Conservation (phyloP, 495 filamentous ascomycete genomes). For the Geoglossum glabrum region DNA sequence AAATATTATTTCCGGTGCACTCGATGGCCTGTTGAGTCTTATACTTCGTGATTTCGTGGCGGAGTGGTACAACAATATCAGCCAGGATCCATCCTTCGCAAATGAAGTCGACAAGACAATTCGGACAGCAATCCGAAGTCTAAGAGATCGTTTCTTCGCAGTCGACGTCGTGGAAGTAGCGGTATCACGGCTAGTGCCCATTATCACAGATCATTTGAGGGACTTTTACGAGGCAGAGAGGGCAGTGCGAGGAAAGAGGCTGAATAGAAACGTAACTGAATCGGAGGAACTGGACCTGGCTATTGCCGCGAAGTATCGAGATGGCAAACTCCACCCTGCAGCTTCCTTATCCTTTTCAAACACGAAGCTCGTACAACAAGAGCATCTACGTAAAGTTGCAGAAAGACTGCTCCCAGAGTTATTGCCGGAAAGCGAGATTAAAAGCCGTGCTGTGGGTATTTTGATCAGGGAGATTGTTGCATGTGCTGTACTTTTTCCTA, state of each 20-base stretch:
- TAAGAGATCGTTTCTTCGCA: constrained; percentile 46
- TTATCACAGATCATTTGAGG: constrained; percentile 76
- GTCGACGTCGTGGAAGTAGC: constrained; percentile 65
- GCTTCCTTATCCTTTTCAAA: constrained; percentile 67
- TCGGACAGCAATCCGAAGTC: constrained; percentile 46
- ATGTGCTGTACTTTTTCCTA: constrained; percentile 53
- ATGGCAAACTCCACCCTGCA: constrained; percentile 77
- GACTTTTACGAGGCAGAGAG: constrained; percentile 85
- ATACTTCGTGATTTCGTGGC: constrained; percentile 70
- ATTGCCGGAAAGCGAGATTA: constrained; percentile 50
- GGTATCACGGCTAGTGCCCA: constrained; percentile 64
- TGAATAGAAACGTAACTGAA: constrained; percentile 81
- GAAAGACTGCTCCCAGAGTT: constrained; percentile 51
- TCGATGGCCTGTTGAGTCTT: constrained; percentile 62
- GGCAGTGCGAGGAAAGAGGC: constrained; percentile 61
- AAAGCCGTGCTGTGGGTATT: constrained; percentile 58
- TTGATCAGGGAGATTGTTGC: constrained; percentile 70
- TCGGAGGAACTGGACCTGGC: constrained; percentile 88
- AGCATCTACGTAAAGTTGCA: constrained; percentile 57
- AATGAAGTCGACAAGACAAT: constrained; percentile 71
- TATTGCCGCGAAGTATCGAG: constrained; percentile 77
- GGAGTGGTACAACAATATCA: constrained; percentile 80
- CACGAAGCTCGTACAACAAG: constrained; percentile 63
- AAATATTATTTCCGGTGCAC: constrained; percentile 52
- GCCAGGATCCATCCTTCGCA: constrained; percentile 52